Evolutionary conservation across 371 early-diverging fungal species (phyloP).

Genomic region (Mucor circinelloides): DNA sequence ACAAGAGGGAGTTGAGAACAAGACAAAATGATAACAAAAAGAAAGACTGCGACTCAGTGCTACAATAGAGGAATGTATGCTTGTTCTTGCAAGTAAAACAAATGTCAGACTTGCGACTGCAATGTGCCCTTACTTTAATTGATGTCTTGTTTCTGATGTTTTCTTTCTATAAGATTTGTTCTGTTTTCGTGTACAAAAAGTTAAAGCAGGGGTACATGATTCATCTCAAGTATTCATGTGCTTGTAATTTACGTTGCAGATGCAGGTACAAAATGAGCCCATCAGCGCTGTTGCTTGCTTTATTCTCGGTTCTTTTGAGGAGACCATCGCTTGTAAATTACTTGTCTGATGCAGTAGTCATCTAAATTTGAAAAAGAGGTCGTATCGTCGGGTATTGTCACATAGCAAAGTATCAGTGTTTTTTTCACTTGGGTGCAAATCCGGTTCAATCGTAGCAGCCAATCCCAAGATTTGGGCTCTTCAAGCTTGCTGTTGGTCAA

Average conservation of each 20-base stretch:
- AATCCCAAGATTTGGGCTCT: conserved; percentile 49
- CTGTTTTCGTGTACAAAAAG: no score
- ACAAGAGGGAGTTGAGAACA: not conserved
- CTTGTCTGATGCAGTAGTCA: conserved; percentile 47
- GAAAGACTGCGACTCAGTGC: not conserved
- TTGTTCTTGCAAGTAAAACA: not conserved
- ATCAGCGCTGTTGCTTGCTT: not conserved
- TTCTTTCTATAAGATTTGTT: no score
- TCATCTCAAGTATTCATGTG: not conserved
- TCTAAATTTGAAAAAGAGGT: conserved; percentile 13
- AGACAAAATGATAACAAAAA: not conserved
- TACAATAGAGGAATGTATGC: not conserved
- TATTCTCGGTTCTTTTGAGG: conserved; percentile 59
- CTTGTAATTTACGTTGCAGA: not conserved
- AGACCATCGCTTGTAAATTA: conserved; percentile 60
- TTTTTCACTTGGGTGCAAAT: conserved; percentile 68
- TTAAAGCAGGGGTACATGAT: not conserved
- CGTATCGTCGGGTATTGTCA: conserved; percentile 34
- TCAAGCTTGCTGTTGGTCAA: conserved; percentile 7
- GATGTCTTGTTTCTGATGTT: not conserved
- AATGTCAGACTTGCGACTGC: not conserved
- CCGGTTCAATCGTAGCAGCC: conserved; percentile 59
- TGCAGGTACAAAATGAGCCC: not conserved
- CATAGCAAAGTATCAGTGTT: conserved; percentile 61
- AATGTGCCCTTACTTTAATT: not conserved